These are phyloP conservation scores for Ballota nigra DNA, from an alignment of 257 asterid genomes.

Conservation along the genomic window DNA sequence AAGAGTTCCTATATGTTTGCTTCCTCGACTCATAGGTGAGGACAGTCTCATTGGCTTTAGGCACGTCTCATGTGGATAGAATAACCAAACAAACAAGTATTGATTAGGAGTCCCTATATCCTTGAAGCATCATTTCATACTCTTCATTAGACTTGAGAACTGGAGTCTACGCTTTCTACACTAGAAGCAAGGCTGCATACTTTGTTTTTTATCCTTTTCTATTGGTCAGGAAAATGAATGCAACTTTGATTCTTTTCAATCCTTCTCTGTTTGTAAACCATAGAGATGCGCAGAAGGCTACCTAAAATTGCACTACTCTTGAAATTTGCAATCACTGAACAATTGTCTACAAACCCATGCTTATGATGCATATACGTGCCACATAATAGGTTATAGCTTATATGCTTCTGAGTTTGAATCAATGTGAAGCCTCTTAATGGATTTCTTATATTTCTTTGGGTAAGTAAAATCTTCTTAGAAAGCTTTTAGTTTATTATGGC, in stretches of 20 bases:
- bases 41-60: no score
- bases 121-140: slow-evolving; percentile 2
- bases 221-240: background rate
- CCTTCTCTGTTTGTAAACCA: slow-evolving; percentile 12
- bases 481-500: background rate
- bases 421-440: slow-evolving; percentile 85
- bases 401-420: background rate
- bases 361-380: background rate
- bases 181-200: slow-evolving; percentile 7
- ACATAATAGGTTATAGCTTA: slow-evolving; percentile 10
- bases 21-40: no score
- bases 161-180: background rate
- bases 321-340: background rate
- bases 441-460: slow-evolving; percentile 97
- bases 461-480: slow-evolving; percentile 40
- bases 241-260: background rate
- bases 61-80: no score
- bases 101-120: background rate
- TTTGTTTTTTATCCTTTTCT: slow-evolving; percentile 11
- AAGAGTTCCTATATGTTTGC: no score
- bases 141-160: background rate
- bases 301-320: background rate
- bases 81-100: no score
- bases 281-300: background rate
- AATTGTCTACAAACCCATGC: background rate